Base-by-base conservation (phyloP, 768 basidiomycete genomes). In the Mycena crocata region DNA sequence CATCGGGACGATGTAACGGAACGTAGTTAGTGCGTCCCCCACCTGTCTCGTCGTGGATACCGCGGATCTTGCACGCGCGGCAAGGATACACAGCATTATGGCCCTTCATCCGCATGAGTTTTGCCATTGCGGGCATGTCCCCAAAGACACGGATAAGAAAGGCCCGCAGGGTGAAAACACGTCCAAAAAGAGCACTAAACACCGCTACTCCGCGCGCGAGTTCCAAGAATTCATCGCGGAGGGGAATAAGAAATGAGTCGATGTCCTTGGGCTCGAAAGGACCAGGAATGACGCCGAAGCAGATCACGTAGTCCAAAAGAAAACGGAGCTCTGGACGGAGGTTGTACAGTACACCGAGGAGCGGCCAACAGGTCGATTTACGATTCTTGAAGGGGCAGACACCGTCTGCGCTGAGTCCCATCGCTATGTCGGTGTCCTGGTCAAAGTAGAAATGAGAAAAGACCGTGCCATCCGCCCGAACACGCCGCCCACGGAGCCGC, bases 211-310 rank as follows among this genome's bases (percentile, higher is more conserved):
- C 81, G 26, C 60, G 19, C 0, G 77, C 76, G 4, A 85, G 77
- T 12, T 69, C 30, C 0, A 73, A 58, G 23, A 75, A 65, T 62
- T 85, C 84, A 5, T 82, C 69, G 6, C 80, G 69, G 2, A 83
- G 67, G 0, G 81, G 83, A 37, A 52, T 68, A 0, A 80, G 72
- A 55, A 85, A 86, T 0, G 83, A 82, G 37, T 77, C 75, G 8
- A 82, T 30, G 51, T 83, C 78, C 30, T 77, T 76, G 0, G 84
- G 79, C 28, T 74, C 74, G 15, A 72, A 72, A 0, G 82, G 85
- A 2, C 85, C 81, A 6, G 82, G 84, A 40, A 86, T 81, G 34
- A 83, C 70, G 2, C 82, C 79, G 17, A 84, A 51, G 45, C 76
- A 77, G 1, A 85, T 44, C 8, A 82, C 62, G 28, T 79, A 63